phyloP scores from a whole-genome alignment of 176 grass and related monocot species.

The Phyllostachys edulis region DNA sequence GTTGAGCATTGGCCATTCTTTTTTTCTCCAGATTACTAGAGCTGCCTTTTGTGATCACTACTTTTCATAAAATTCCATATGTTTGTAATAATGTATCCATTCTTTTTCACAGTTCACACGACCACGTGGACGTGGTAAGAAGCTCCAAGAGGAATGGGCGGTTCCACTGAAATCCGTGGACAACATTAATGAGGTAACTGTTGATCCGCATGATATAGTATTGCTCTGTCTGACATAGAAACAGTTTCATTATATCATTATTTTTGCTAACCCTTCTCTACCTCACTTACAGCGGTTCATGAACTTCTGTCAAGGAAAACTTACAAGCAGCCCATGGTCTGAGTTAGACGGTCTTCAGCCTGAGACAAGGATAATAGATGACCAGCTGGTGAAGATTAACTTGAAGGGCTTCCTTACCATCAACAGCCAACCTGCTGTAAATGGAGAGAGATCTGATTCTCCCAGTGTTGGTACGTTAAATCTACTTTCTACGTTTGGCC shows the following conservation, averaged over 20 bases:
- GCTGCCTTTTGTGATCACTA: background rate
- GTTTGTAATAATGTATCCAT: background rate
- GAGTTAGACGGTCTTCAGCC: slow-evolving; percentile 80
- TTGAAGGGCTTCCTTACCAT: slow-evolving; percentile 88
- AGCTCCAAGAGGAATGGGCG: slow-evolving; percentile 86
- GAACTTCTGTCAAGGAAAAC: slow-evolving; percentile 64
- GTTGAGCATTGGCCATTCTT: background rate
- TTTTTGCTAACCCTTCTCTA: background rate
- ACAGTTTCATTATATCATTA: background rate
- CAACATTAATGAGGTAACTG: slow-evolving; percentile 71
- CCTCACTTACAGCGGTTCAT: slow-evolving; percentile 50
- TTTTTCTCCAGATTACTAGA: background rate
- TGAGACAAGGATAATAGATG: slow-evolving; percentile 81
- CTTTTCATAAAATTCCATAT: slow-evolving; percentile 5
- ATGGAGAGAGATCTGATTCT: slow-evolving; percentile 79
- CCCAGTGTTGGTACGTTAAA: slow-evolving; percentile 60
- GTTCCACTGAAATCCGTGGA: slow-evolving; percentile 72
- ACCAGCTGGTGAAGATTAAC: slow-evolving; percentile 71
- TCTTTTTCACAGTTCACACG: slow-evolving; percentile 64
- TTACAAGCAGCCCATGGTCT: slow-evolving; percentile 81
- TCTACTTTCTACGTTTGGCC: background rate
- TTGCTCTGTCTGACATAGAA: background rate
- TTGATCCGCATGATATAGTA: background rate
- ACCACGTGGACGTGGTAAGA: slow-evolving; percentile 60
- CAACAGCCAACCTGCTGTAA: slow-evolving; percentile 83